These are phyloP conservation scores for Hypoxylon sp. DNA, from an alignment of 2,329 filamentous ascomycete genomes.

Conservation along the genomic window DNA sequence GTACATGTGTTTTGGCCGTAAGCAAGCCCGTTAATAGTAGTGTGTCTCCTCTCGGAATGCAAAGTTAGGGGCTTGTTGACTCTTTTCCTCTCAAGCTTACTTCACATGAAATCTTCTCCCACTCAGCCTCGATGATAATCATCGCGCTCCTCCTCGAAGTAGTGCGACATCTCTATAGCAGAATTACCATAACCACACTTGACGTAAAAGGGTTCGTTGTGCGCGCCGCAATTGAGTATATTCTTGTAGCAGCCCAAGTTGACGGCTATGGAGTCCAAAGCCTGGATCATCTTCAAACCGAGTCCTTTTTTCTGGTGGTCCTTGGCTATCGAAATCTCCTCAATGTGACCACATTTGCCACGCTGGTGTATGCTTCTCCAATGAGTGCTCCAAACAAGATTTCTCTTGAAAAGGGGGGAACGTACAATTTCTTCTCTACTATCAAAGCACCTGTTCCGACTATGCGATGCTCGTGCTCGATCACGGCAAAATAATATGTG, in stretches of 20 bases:
- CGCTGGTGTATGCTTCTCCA: constrained; percentile 71
- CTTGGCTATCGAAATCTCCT: constrained; percentile 85
- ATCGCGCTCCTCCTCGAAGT: constrained; percentile 48
- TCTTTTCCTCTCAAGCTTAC: background rate
- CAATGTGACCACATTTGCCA: constrained; percentile 81
- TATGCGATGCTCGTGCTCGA: constrained; percentile 72
- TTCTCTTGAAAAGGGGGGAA: constrained; percentile 32
- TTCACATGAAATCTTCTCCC: background rate
- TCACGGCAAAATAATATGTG: constrained; percentile 79
- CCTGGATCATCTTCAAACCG: constrained; percentile 81
- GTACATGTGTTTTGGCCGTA: background rate
- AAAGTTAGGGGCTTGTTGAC: background rate
- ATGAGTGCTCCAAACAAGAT: constrained; percentile 26
- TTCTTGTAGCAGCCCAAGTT: constrained; percentile 84
- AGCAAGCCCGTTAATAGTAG: background rate
- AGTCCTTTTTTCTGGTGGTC: constrained; percentile 86
- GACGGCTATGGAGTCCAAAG: constrained; percentile 78
- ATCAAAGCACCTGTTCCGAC: constrained; percentile 82
- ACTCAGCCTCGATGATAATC: constrained; percentile 48
- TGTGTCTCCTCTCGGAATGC: background rate
- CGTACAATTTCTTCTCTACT: constrained; percentile 83
- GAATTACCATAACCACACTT: constrained; percentile 52
- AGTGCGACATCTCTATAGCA: constrained; percentile 52
- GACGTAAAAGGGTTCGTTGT: constrained; percentile 82
- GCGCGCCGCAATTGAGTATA: constrained; percentile 83